Evolutionary conservation across 2,329 filamentous ascomycete species (phyloP), one percentile per base, ranked within the genome.

Genomic region (Aplosporella prunicola): DNA sequence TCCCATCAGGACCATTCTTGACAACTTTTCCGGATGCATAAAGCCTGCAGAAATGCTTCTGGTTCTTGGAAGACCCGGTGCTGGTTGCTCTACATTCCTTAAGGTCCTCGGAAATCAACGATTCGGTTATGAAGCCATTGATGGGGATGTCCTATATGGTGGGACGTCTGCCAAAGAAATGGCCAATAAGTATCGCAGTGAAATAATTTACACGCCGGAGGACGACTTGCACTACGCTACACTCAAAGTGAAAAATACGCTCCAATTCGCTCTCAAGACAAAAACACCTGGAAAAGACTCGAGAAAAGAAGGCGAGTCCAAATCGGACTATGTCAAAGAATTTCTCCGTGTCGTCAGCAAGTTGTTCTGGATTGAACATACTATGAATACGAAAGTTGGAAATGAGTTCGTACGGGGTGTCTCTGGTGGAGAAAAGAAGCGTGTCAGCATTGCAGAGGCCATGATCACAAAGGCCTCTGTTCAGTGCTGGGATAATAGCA

Each of bases 201-300:
- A 77, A 56, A 53, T 79, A 2, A 66, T 84, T 9, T 88, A 89
- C 55, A 86, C 85, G 47, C 78, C 84, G 10, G 83, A 89, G 60
- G 76, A 80, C 18, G 81, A 86, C 52, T 69, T 80, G 18, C 82
- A 88, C 52, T 88, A 86, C 45, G 78, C 82, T 0, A 78, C 82
- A n/a, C 62, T 91, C 15, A 84, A 78, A 0, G 81, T 88, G 9
- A 76, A 79, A 1, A 71, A 85, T 45, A 89, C 82, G 0, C 65
- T 89, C 0, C 69, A 75, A 34, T 88, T 88, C 51, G 83, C 83
- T 0, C 69, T 82, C 1, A 72, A 77, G 34, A 76, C 77, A 1
- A 68, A 80, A 35, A 82, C 81, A 0, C 81, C 82, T 0, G 72
- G 74, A 1, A 72, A 79, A 35, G 58, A 60, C 11, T 72, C 69